A percentile compares a stretch with the other conserved stretches of the same genome.
phyloP scores from a whole-genome alignment of 306 rosid genomes.

The Rosa persica region DNA sequence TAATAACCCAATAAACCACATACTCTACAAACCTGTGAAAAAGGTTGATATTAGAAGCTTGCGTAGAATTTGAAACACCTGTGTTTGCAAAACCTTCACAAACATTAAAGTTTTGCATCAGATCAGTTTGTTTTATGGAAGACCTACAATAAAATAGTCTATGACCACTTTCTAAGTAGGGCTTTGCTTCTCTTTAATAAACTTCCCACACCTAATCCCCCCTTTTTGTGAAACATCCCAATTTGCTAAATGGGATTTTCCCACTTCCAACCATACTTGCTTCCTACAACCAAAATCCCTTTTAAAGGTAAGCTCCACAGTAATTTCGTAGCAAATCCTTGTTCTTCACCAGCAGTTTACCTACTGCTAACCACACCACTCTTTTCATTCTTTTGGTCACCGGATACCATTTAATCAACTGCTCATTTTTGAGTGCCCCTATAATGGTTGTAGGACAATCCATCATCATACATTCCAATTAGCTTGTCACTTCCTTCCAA shows the following conservation, averaged over 20 bases:
- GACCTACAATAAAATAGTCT: not conserved
- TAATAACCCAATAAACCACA: conserved; percentile 93
- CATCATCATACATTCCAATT: too few relatives aligned
- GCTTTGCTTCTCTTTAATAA: not conserved
- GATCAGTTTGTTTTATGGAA: not conserved
- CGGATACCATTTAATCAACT: too few relatives aligned
- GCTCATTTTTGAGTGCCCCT: too few relatives aligned
- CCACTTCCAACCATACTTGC: not conserved
- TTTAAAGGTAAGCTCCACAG: too few relatives aligned
- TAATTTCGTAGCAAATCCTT: too few relatives aligned
- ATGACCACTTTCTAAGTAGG: not conserved
- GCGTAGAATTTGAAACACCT: not conserved
- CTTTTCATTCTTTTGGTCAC: too few relatives aligned
- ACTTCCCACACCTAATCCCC: not conserved
- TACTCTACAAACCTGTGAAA: conserved; percentile 49
- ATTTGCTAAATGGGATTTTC: too few relatives aligned
- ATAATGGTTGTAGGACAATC: too few relatives aligned
- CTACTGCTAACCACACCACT: too few relatives aligned
- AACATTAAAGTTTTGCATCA: not conserved
- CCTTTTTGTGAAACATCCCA: not conserved
- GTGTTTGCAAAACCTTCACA: not conserved
- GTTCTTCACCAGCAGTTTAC: too few relatives aligned
- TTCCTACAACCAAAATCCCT: too few relatives aligned
- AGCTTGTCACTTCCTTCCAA: too few relatives aligned
- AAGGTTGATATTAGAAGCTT: not conserved